These are phyloP conservation scores for Oryza meridionalis DNA, from an alignment of 176 grass and related monocot species.

Conservation along the genomic window DNA sequence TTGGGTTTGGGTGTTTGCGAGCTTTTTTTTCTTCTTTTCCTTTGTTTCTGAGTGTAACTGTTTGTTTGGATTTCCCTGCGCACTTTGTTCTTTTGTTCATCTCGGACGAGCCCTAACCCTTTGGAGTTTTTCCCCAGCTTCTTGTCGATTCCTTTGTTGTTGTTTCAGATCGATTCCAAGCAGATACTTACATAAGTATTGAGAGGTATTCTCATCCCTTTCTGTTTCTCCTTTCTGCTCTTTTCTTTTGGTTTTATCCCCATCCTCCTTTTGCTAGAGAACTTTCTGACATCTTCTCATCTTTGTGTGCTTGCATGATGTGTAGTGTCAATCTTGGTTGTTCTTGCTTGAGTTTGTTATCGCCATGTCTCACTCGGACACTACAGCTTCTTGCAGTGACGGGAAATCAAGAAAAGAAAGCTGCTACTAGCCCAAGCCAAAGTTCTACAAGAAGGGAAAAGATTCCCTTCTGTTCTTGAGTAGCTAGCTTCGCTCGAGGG, in stretches of 20 bases:
- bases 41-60: constrained; percentile 76
- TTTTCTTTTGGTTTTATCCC: constrained; percentile 53
- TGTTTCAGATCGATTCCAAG: constrained; percentile 51
- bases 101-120: constrained; percentile 47
- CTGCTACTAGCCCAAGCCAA: constrained; percentile 30
- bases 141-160: constrained; percentile 40
- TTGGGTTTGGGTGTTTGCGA: constrained; percentile 48
- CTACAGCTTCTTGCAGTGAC: constrained; percentile 26
- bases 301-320: constrained; percentile 43
- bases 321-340: constrained; percentile 39
- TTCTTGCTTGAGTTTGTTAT: constrained; percentile 34
- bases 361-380: constrained; percentile 42
- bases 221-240: constrained; percentile 40
- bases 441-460: constrained; percentile 30
- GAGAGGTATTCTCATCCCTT: constrained; percentile 32
- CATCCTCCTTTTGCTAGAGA: constrained; percentile 12
- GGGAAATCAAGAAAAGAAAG: constrained; percentile 19
- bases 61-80: constrained; percentile 69
- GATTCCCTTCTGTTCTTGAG: constrained; percentile 14
- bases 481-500: not conserved
- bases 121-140: constrained; percentile 59
- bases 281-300: constrained; percentile 37
- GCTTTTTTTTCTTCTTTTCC: constrained; percentile 45
- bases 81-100: constrained; percentile 72
- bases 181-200: constrained; percentile 9